phyloP scores from a whole-genome alignment of 192 early-diverging fungal genomes.

The Entomortierella lignicola region DNA sequence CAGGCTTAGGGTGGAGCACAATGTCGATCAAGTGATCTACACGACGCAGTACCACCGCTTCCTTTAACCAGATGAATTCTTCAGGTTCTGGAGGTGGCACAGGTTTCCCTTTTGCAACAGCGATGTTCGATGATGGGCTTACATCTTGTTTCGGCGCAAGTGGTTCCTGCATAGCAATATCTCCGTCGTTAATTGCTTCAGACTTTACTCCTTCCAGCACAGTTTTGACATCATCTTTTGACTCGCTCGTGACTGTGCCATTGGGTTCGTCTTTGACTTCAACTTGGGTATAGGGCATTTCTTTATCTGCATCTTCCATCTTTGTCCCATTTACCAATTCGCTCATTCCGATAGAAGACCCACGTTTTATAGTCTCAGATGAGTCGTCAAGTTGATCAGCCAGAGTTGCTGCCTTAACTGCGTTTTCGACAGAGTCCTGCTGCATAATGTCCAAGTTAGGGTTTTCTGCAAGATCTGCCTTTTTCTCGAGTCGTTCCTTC shows the following conservation, averaged over 20 bases:
- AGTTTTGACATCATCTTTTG: background rate
- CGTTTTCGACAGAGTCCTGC: slow-evolving; percentile 11
- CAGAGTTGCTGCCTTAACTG: slow-evolving; percentile 5
- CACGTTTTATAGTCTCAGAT: background rate
- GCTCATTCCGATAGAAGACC: background rate
- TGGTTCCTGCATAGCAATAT: background rate
- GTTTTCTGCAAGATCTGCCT: background rate
- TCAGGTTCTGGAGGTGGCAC: slow-evolving; percentile 30
- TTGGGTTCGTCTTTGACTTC: background rate
- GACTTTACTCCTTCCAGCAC: background rate
- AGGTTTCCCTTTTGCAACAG: slow-evolving; percentile 4
- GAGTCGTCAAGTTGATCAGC: background rate
- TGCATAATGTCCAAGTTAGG: background rate
- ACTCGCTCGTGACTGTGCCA: background rate
- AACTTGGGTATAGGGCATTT: background rate
- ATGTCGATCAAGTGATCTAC: slow-evolving; percentile 65
- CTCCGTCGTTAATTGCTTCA: background rate
- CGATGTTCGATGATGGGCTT: background rate
- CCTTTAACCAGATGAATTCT: slow-evolving; percentile 63
- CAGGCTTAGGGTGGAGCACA: slow-evolving; percentile 60
- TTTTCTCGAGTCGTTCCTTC: slow-evolving; percentile 18
- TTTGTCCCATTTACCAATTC: background rate
- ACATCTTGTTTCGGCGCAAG: background rate
- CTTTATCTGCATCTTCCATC: background rate
- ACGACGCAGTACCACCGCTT: slow-evolving; percentile 62